phyloP scores from a whole-genome alignment of 495 filamentous ascomycete genomes.

The Sporormia fimetaria region DNA sequence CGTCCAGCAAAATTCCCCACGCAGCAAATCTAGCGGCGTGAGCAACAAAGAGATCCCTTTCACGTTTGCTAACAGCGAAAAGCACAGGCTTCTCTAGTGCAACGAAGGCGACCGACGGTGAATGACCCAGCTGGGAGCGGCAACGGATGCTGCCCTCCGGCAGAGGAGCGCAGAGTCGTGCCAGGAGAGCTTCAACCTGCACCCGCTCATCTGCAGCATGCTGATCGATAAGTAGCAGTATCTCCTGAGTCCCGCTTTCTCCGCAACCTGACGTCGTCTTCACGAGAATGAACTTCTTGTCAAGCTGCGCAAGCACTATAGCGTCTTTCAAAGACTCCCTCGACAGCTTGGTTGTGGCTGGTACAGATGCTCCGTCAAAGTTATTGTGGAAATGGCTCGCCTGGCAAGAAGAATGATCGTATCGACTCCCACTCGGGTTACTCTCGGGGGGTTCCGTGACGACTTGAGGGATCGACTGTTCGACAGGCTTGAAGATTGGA shows the following conservation, averaged over 20 bases:
- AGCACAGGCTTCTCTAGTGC: slow-evolving; percentile 42
- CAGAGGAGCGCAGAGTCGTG: slow-evolving; percentile 37
- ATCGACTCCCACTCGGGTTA: background rate
- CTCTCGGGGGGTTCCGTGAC: slow-evolving; percentile 25
- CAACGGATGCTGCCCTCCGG: slow-evolving; percentile 5
- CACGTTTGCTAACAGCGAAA: slow-evolving; percentile 50
- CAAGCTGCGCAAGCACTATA: slow-evolving; percentile 67
- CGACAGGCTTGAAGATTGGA: slow-evolving; percentile 46
- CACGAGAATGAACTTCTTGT: slow-evolving; percentile 77
- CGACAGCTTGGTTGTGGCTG: slow-evolving; percentile 47
- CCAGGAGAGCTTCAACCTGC: slow-evolving; percentile 59
- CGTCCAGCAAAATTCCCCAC: slow-evolving; percentile 63
- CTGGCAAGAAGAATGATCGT: slow-evolving; percentile 18
- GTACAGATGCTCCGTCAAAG: slow-evolving; percentile 25
- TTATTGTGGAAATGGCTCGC: slow-evolving; percentile 25
- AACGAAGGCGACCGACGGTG: slow-evolving; percentile 21
- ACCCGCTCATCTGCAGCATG: slow-evolving; percentile 90
- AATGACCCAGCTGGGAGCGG: slow-evolving; percentile 20
- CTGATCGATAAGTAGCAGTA: slow-evolving; percentile 77
- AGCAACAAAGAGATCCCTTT: slow-evolving; percentile 44
- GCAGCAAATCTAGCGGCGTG: slow-evolving; percentile 45
- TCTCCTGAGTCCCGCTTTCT: slow-evolving; percentile 4
- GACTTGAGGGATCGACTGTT: slow-evolving; percentile 40
- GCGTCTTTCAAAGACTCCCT: slow-evolving; percentile 52
- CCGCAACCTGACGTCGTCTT: slow-evolving; percentile 35